Percentiles rank a stretch among this genome's conserved stretches.
Conservation (phyloP, 2,329 filamentous ascomycete genomes). For the Arthrobotrys iridis region DNA sequence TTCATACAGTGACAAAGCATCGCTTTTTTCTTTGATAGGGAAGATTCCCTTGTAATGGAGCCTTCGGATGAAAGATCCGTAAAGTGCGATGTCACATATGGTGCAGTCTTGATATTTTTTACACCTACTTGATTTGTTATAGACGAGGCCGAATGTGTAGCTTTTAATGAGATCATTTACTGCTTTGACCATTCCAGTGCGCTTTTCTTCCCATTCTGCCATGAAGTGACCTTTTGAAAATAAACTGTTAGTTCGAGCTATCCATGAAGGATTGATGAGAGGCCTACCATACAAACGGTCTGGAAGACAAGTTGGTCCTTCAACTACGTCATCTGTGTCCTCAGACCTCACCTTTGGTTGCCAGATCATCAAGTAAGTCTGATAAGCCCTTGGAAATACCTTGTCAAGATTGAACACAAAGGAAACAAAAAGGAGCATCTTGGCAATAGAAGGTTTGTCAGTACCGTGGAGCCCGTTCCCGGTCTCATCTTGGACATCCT, state of each 20-base stretch:
- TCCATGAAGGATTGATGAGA: background rate
- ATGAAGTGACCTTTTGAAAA: conserved; percentile 36
- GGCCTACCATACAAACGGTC: conserved; percentile 36
- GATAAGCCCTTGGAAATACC: conserved; percentile 37
- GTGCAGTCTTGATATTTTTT: conserved; percentile 11
- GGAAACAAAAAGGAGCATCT: conserved; percentile 44
- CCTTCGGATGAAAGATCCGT: conserved; percentile 47
- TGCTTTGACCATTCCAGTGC: conserved; percentile 16
- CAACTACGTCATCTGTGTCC: conserved; percentile 25
- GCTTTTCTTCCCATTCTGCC: conserved; percentile 48
- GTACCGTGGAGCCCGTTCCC: conserved; percentile 9
- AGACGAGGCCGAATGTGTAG: conserved; percentile 45
- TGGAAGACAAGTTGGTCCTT: conserved; percentile 36
- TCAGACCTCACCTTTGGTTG: conserved; percentile 21
- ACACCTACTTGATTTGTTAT: conserved; percentile 20
- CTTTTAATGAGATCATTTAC: conserved; percentile 20
- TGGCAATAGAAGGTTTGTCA: conserved; percentile 22
- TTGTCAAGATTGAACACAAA: conserved; percentile 41
- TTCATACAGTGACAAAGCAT: conserved; percentile 35
- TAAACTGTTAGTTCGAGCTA: background rate
- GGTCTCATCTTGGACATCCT: background rate
- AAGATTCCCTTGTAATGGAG: conserved; percentile 41
- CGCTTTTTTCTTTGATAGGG: conserved; percentile 38
- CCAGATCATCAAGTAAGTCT: conserved; percentile 42
- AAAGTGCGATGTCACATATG: conserved; percentile 39